Base-by-base conservation (phyloP, 176 grass and related monocot genomes). In the Cenchrus fungigraminus region DNA sequence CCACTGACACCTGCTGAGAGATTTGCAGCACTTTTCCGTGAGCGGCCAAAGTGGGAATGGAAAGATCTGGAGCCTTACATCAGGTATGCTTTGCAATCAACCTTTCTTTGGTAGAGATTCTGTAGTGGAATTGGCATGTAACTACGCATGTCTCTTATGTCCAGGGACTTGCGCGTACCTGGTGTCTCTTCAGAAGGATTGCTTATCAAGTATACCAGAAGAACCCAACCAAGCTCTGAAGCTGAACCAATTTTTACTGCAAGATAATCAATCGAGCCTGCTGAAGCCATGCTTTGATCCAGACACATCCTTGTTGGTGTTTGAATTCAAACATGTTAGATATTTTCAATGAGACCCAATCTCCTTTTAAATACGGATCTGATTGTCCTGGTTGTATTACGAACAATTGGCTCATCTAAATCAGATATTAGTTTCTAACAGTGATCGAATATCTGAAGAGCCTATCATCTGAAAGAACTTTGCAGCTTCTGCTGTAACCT, bases 151-250 rank as follows among this genome's bases (percentile, higher is more conserved):
- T 14, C 15, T 50, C 47, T 68, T 10, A 43, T 79, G 46, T 79
- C 20, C 71, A 98, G 96, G 87, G 89, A 95, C 65, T 79, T 95
- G 84, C 65, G 84, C 1, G 65, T 92, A n/a, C 93, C 96, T 28
- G 93, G 89, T 62, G 25, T 87, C 2, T 98, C 96, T 62, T 93
- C 83, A 12, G 96, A 98, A 95, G 93, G 96, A 60, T 79, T 98
- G 86, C 93, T 98, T n/a, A 95, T 98, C 49, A 98, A 98, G 86
- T 94, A 95, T 51, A 92, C 96, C 14, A 88, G 96, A 91, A 85
- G 86, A 87, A 91, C 85, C 5, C 96, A 98, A 22, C 91, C 93
- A 74, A 93, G 53, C 8, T 89, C 96, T 62, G 91, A 95, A 9
- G 80, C 69, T 1, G 96, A 93, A 15, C 93, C 96, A 17, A 91